A percentile compares a stretch with the other conserved stretches of the same genome.
Evolutionary conservation across 306 rosid genomes (phyloP).

Genomic region (Dalbergia oliveri): DNA sequence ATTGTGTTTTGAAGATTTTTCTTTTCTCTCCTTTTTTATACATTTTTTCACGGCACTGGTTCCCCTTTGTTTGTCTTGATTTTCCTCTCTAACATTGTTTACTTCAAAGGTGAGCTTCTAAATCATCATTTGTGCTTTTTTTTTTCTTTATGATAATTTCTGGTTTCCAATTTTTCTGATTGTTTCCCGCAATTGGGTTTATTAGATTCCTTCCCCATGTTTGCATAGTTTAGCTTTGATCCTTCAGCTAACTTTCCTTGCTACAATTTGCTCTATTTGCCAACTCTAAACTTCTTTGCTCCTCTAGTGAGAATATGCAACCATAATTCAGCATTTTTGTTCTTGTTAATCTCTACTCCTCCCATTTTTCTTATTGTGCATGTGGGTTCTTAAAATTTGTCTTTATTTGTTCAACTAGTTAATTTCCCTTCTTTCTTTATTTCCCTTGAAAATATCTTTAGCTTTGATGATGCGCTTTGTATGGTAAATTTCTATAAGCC

Average conservation of each 20-base stretch:
- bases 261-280: conserved; percentile 9
- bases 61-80: conserved; percentile 3
- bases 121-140: not conserved
- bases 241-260: not conserved
- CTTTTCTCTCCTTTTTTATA: too few species aligned
- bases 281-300: conserved; percentile 5
- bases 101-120: not conserved
- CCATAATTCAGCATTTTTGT: not conserved
- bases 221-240: conserved; percentile 2
- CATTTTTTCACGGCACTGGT: conserved; percentile 16
- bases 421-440: not conserved
- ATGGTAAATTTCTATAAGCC: not conserved
- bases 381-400: conserved; percentile 2
- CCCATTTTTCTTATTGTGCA: not conserved
- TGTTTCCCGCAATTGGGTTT: too few species aligned
- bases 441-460: not conserved
- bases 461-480: not conserved
- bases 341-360: not conserved
- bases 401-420: not conserved
- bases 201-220: not conserved
- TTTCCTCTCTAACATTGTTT: conserved; percentile 4
- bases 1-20: too few species aligned
- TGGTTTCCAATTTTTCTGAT: not conserved
- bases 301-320: not conserved
- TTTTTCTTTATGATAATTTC: not conserved